Conservation (phyloP, 1,284 basidiomycete species). For the Tilletia setariae region DNA sequence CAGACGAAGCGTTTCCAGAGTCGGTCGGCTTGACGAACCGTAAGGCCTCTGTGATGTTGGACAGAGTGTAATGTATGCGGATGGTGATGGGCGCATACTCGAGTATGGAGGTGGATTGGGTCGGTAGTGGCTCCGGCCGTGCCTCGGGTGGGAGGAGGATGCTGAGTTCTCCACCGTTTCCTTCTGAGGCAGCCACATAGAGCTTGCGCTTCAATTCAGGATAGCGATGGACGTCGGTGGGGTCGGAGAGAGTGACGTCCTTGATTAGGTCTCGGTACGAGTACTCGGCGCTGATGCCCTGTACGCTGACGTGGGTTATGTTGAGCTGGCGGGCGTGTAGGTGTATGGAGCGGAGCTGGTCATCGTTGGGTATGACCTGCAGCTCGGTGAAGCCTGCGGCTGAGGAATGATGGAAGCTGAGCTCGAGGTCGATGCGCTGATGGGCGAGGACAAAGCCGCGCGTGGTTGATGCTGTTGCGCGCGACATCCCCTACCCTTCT, state of each 20-base stretch:
- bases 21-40: constrained; percentile 72
- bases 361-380: constrained; percentile 72
- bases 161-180: constrained; percentile 87
- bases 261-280: constrained; percentile 72
- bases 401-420: constrained; percentile 67
- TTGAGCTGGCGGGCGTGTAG: constrained; percentile 77
- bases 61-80: constrained; percentile 74
- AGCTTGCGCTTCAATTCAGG: constrained; percentile 89
- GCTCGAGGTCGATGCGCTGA: constrained; percentile 84
- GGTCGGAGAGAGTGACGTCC: constrained; percentile 66
- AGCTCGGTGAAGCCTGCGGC: constrained; percentile 72
- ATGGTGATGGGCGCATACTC: constrained; percentile 77
- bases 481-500: not conserved
- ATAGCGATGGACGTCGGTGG: constrained; percentile 76
- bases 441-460: constrained; percentile 59
- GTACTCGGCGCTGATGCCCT: constrained; percentile 63
- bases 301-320: constrained; percentile 70
- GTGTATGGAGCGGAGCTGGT: constrained; percentile 73
- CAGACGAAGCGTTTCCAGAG: constrained; percentile 76
- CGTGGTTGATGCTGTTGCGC: not conserved
- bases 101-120: constrained; percentile 7
- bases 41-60: constrained; percentile 77
- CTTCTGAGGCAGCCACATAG: constrained; percentile 82
- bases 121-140: constrained; percentile 21
- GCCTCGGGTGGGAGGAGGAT: constrained; percentile 77